A percentile compares a stretch with the other conserved stretches of the same genome.
Conservation (phyloP, 2,329 filamentous ascomycete species). For the Xylaria sp. region DNA sequence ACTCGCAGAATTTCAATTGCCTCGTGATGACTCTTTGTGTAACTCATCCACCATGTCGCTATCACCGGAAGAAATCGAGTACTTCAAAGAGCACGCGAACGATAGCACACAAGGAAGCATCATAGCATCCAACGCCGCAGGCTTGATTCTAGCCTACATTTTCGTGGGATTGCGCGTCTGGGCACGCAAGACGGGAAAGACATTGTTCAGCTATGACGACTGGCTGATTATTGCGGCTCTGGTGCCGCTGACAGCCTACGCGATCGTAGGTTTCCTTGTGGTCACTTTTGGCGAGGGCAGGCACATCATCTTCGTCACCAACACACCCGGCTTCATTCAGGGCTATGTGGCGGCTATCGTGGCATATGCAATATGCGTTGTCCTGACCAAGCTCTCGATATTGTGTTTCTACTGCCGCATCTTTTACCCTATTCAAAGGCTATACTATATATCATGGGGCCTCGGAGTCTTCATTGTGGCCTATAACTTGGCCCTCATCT, state of each 20-base stretch:
- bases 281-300: conserved; percentile 2
- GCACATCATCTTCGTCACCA: conserved; percentile 18
- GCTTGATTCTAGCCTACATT: conserved; percentile 8
- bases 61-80: conserved; percentile 9
- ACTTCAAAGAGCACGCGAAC: conserved; percentile 9
- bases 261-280: not conserved
- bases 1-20: not conserved
- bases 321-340: not conserved
- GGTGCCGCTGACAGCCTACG: not conserved
- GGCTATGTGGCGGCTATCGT: not conserved
- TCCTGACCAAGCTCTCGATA: conserved; percentile 10
- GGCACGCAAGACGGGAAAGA: not conserved
- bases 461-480: conserved; percentile 11
- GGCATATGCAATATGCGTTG: not conserved
- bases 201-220: not conserved
- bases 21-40: not conserved
- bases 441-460: not conserved
- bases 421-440: not conserved
- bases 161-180: conserved; percentile 1
- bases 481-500: conserved; percentile 11
- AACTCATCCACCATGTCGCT: conserved; percentile 1
- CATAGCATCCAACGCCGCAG: conserved; percentile 1
- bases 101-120: not conserved
- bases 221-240: conserved; percentile 12
- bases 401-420: conserved; percentile 16